Conservation (phyloP, 495 filamentous ascomycete species). For the Terfezia boudieri region DNA sequence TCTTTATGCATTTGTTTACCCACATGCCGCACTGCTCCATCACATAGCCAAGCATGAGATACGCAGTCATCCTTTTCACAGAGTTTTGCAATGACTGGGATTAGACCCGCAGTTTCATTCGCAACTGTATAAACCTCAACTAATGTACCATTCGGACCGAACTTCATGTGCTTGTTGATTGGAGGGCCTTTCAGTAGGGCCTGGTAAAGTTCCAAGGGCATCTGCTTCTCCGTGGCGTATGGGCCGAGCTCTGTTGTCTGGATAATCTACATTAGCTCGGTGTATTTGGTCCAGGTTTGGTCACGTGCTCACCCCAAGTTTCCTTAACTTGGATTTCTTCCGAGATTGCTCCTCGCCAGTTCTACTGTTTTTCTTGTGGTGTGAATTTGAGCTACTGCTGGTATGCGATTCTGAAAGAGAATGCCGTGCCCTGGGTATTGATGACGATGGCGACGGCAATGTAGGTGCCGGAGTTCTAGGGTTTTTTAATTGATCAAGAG, state of each 20-base stretch:
- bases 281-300: too few species aligned
- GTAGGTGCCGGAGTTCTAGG: neutral
- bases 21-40: conserved; percentile 53
- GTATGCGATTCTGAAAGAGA: too few species aligned
- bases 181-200: conserved; percentile 43
- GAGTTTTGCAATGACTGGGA: conserved; percentile 49
- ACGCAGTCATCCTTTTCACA: conserved; percentile 43
- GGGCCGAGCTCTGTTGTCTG: conserved; percentile 53
- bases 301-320: too few species aligned
- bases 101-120: conserved; percentile 44
- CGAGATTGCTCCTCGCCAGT: too few species aligned
- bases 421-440: neutral
- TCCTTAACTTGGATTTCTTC: too few species aligned
- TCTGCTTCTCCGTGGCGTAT: conserved; percentile 64
- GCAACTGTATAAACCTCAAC: conserved; percentile 27
- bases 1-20: conserved; percentile 56
- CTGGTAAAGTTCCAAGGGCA: conserved; percentile 59
- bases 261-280: conserved; percentile 1
- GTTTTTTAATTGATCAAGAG: too few species aligned
- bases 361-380: too few species aligned
- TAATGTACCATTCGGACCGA: conserved; percentile 29
- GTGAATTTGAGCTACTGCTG: too few species aligned
- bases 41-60: conserved; percentile 55
- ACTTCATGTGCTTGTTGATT: conserved; percentile 31
- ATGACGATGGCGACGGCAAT: neutral